Base-by-base conservation (phyloP, 345 rosid species). In the Combretum micranthum region DNA sequence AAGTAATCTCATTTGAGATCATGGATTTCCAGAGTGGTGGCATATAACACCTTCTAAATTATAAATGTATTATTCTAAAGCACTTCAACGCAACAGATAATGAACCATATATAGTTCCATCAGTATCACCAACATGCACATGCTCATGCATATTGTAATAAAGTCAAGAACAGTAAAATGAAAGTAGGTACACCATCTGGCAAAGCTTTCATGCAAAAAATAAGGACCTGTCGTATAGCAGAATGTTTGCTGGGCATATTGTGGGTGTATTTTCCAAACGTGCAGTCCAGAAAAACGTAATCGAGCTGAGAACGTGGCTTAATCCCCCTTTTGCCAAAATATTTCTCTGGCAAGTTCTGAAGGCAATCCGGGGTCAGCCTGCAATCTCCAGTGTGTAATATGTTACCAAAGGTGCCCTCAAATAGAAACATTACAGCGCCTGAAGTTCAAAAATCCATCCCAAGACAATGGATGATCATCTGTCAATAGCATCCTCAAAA, bases 371-470 rank as follows among this genome's bases (percentile, higher is more conserved):
- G 66, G 22, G 85, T 83, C 67, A 91, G 85, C 78, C 96, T 82
- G 73, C 95, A 85, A 73, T 91, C 96, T 72, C 98, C 96, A 19
- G 95, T 81, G 77, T 88, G 95, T 71, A 88, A 80, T 64, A 91
- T 78, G 56, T 77, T 82, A 63, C 98, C 98, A 49, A 88, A 91
- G 62, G 59, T 64, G 19, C 98, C 96, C 75, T 88, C 90, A 66
- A 91, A 88, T 76, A 91, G 74, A 80, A 85, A 88, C 96, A 83
- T 88, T n/a, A 85, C 90, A 43, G 96, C 95, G 71, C 98, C 97
- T 85, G 86, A 66, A 64, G 70, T 77, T 74, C 57, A 67, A 61
- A 57, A 4, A 63, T 50, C 59, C 65, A 71, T 66, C 50, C 64
- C 70, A 68, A 60, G 64, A 44, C 57, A 74, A 48, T 54, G 52